A percentile compares a stretch with the other conserved stretches of the same genome.
Conservation (phyloP, 768 basidiomycete species). For the Omphalotus guepiniiformis region DNA sequence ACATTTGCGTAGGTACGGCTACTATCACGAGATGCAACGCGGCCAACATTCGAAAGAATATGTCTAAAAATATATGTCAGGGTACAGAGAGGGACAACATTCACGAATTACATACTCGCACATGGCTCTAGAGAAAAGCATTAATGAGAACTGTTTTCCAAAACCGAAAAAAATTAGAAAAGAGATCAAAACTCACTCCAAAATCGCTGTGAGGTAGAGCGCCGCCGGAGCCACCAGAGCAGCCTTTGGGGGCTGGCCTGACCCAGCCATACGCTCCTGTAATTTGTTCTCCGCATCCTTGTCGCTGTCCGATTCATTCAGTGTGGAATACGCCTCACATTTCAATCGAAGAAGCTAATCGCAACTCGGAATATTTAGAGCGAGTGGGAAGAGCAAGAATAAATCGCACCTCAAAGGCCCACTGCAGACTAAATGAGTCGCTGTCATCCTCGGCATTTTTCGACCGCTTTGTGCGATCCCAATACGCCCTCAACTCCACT, state of each 20-base stretch:
- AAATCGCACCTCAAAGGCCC: slow-evolving; percentile 65
- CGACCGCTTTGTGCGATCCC: slow-evolving; percentile 59
- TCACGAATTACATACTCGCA: slow-evolving; percentile 67
- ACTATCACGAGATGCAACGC: slow-evolving; percentile 83
- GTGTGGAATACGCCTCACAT: slow-evolving; percentile 84
- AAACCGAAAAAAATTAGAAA: slow-evolving; percentile 15
- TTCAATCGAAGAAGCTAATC: slow-evolving; percentile 73
- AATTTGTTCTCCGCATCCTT: slow-evolving; percentile 57
- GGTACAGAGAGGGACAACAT: slow-evolving; percentile 7
- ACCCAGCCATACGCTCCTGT: slow-evolving; percentile 53
- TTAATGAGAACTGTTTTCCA: slow-evolving; percentile 21
- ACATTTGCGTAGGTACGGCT: slow-evolving; percentile 69
- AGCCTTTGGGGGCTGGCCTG: slow-evolving; percentile 48
- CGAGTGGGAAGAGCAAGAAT: slow-evolving; percentile 7
- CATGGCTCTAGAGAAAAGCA: slow-evolving; percentile 51
- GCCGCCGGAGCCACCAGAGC: slow-evolving; percentile 75
- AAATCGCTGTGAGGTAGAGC: slow-evolving; percentile 85
- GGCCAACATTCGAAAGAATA: slow-evolving; percentile 76
- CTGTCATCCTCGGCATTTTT: slow-evolving; percentile 37
- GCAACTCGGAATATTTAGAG: slow-evolving; percentile 11
- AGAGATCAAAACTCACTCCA: slow-evolving; percentile 65
- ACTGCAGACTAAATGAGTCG: slow-evolving; percentile 65
- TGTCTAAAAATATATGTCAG: slow-evolving; percentile 49
- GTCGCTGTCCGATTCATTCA: slow-evolving; percentile 80
- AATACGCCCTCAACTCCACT: slow-evolving; percentile 85